phyloP scores from a whole-genome alignment of 2,329 filamentous ascomycete genomes.

The Grosmannia huntii region DNA sequence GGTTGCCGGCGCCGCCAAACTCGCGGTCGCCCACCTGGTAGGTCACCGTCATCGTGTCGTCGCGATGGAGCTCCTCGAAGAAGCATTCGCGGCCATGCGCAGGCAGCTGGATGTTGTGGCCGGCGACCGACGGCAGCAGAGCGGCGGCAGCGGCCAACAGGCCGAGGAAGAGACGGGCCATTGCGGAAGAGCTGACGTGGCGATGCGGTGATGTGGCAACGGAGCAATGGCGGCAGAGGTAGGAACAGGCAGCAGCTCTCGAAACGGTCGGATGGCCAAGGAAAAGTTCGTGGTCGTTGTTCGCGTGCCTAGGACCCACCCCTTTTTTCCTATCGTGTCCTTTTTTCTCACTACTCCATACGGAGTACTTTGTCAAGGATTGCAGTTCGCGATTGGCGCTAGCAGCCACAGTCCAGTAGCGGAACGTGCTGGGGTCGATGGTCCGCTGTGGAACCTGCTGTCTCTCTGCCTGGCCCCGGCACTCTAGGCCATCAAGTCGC shows the following conservation, averaged over 20 bases:
- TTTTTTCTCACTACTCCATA: neutral
- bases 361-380: conserved; percentile 11
- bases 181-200: neutral
- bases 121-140: conserved; percentile 49
- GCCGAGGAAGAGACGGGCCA: conserved; percentile 11
- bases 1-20: conserved; percentile 84
- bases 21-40: conserved; percentile 97
- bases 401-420: neutral
- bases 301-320: conserved; percentile 2
- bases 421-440: neutral
- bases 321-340: conserved; percentile 4
- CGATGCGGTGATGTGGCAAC: neutral
- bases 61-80: conserved; percentile 81
- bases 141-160: conserved; percentile 36
- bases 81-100: conserved; percentile 96
- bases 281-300: neutral
- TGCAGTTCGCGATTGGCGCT: conserved; percentile 11
- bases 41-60: conserved; percentile 96
- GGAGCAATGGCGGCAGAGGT: neutral
- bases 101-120: conserved; percentile 92
- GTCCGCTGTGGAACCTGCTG: neutral
- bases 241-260: neutral
- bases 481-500: neutral
- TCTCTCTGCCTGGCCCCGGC: neutral
- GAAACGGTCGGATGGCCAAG: neutral